Evolutionary conservation across 2,329 filamentous ascomycete species (phyloP).

Genomic region (Neoscytalidium dimidiatum): DNA sequence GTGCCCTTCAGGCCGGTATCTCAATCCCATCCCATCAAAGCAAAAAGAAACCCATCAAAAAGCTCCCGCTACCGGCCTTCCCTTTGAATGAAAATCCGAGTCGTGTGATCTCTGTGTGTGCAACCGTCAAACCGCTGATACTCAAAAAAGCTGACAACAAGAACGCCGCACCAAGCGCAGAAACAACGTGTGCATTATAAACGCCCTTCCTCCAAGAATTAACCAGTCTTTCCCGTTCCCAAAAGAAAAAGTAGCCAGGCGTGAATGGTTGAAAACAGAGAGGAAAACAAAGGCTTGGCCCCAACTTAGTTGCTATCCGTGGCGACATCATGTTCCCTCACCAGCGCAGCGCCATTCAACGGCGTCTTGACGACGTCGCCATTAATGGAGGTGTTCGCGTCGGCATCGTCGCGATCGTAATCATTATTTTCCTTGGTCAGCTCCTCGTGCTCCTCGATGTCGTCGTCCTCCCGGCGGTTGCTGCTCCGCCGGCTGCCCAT

Average conservation of each 20-base stretch:
- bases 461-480: constrained; percentile 16
- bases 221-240: background rate
- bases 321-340: background rate
- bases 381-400: background rate
- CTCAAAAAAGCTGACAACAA: background rate
- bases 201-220: constrained; percentile 15
- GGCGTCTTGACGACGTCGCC: constrained; percentile 4
- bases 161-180: constrained; percentile 5
- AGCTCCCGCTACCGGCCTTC: background rate
- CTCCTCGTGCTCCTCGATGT: constrained; percentile 17
- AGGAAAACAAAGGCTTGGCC: background rate
- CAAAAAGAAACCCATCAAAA: background rate
- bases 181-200: constrained; percentile 1
- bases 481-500: constrained; percentile 18
- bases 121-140: background rate
- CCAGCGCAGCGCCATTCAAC: background rate
- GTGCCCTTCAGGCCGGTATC: constrained; percentile 1
- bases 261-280: background rate
- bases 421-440: background rate
- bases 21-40: constrained; percentile 14
- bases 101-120: background rate
- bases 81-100: background rate
- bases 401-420: constrained; percentile 12
- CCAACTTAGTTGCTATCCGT: constrained; percentile 8
- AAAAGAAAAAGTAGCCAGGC: background rate